phyloP scores from a whole-genome alignment of 2,329 filamentous ascomycete genomes.

The Aspergillus aculeatus region DNA sequence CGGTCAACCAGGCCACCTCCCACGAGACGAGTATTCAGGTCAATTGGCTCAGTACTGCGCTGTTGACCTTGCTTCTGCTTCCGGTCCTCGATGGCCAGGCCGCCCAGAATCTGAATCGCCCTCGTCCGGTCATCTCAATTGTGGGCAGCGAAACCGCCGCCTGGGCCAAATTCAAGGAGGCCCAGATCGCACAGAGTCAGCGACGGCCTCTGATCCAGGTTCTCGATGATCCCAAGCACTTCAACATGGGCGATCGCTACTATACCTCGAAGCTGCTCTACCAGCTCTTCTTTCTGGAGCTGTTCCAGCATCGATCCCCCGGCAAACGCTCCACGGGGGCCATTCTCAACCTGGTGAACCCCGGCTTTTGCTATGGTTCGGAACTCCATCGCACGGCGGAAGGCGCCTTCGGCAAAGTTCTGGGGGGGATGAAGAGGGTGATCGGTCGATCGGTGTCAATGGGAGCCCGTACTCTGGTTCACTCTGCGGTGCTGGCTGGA shows the following conservation, averaged over 20 bases:
- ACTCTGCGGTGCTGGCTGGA: slow-evolving; percentile 7
- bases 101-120: slow-evolving; percentile 7
- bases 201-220: slow-evolving; percentile 10
- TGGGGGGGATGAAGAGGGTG: slow-evolving; percentile 8
- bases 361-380: slow-evolving; percentile 22
- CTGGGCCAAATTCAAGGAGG: slow-evolving; percentile 23
- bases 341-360: slow-evolving; percentile 24
- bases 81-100: slow-evolving; percentile 16
- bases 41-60: slow-evolving; percentile 27
- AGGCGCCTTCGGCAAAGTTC: slow-evolving; percentile 4
- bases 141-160: slow-evolving; percentile 24
- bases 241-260: slow-evolving; percentile 15
- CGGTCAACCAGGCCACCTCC: slow-evolving; percentile 13
- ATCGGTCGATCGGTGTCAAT: slow-evolving; percentile 19
- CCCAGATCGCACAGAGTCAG: slow-evolving; percentile 4
- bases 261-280: slow-evolving; percentile 13
- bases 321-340: not conserved
- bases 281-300: slow-evolving; percentile 11
- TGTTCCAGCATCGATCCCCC: slow-evolving; percentile 1
- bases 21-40: slow-evolving; percentile 28
- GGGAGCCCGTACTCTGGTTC: slow-evolving; percentile 21
- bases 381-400: slow-evolving; percentile 7
- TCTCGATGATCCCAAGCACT: slow-evolving; percentile 14
- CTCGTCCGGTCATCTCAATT: slow-evolving; percentile 21
- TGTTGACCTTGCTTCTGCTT: slow-evolving; percentile 23